These are phyloP conservation scores for Inonotus obliquus DNA, from an alignment of 1,284 basidiomycete species.

Conservation along the genomic window DNA sequence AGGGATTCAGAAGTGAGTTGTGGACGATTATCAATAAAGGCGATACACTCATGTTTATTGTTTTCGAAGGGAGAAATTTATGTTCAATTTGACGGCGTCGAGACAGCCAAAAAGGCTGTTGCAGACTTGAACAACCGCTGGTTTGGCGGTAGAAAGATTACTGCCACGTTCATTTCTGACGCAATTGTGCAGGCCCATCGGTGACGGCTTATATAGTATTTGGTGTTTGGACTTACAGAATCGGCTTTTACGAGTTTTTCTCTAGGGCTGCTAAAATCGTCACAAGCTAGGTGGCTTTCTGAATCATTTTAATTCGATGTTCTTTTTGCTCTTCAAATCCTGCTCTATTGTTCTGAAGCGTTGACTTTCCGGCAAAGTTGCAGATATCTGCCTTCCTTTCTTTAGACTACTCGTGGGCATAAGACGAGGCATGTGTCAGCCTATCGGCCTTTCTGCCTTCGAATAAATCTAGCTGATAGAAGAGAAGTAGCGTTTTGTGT, in stretches of 20 bases:
- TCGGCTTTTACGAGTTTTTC: conserved; percentile 9
- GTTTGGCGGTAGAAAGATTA: conserved; percentile 89
- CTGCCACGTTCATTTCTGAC: conserved; percentile 84
- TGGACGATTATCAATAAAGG: not conserved
- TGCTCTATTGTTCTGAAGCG: not conserved
- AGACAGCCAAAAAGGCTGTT: conserved; percentile 79
- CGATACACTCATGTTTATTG: not conserved
- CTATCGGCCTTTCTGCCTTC: conserved; percentile 6
- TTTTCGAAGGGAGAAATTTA: conserved; percentile 92
- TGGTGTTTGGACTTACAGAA: conserved; percentile 5
- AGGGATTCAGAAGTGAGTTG: conserved; percentile 81
- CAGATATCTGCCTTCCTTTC: conserved; percentile 3
- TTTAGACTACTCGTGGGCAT: not conserved
- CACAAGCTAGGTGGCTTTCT: not conserved
- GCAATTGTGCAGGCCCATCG: conserved; percentile 90
- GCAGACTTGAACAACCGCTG: conserved; percentile 91
- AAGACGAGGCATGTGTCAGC: not conserved
- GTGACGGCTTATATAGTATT: conserved; percentile 32
- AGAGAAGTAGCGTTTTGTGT: conserved; percentile 1
- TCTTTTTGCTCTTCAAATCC: not conserved
- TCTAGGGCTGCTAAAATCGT: conserved; percentile 3
- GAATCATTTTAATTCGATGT: not conserved
- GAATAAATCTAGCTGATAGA: not conserved
- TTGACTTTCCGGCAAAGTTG: not conserved
- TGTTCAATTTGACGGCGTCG: conserved; percentile 81